Evolutionary conservation across 78 protist genomes (phyloP), one percentile per base, ranked within the genome.

Genomic region (Dictyostelium firmibasis): DNA sequence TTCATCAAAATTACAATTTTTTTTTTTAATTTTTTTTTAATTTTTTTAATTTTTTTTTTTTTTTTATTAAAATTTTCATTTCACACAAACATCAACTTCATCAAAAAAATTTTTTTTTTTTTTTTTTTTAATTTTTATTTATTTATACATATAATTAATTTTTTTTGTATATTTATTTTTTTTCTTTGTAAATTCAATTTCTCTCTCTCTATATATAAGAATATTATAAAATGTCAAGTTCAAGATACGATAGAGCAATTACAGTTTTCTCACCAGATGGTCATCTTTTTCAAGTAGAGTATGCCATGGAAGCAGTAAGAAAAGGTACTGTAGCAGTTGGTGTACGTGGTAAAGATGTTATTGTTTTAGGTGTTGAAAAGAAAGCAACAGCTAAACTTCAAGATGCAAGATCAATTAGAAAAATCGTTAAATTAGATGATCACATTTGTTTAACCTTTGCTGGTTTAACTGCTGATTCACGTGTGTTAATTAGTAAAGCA

Each of bases 211-310:
- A 27, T 25, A 69, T 27, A 25, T 69, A 69, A 27, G 31, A 13
- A 70, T 31, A 84, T 70, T 69, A 29, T 29, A 62, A 36, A 62
- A 86, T 77, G 85, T 77, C 85, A 62, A 53, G 85, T 29, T 60
- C 97, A 67, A 44, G 81, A 50, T 99, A 99, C 98, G 99, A 99
- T 86, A 96, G 99, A 41, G 99, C 99, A 7, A 96, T 99, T 69
- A 99, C 99, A 18, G 99, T 99, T 36, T 99, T 99, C 96, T 98
- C 99, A 38, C 99, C 99, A 41, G 99, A 99, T 97, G 99, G 99
- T 35, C 99, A 99, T 78, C 92, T 99, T 13, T 98, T 97, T 83
- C 99, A 97, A 77, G 99, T 99, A 36, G 99, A 99, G 93, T 99
- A 99, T 85, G 99, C 99, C 20, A 76, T 97, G 86, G 99, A 99